These are phyloP conservation scores for Coemansia sp. DNA, from an alignment of 192 early-diverging fungal species.

Conservation along the genomic window DNA sequence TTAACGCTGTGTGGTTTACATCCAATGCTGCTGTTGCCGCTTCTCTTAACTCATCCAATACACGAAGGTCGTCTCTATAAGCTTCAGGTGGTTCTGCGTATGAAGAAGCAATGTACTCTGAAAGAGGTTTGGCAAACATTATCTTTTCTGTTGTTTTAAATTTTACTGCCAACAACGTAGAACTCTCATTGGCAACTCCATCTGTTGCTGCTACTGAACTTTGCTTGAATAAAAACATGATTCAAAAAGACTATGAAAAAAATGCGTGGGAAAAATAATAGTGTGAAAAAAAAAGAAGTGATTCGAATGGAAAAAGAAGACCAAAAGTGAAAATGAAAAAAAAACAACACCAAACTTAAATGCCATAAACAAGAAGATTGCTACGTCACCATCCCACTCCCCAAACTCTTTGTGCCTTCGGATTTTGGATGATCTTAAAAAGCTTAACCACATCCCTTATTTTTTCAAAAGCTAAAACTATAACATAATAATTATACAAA, in stretches of 20 bases:
- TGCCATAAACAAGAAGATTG: neutral
- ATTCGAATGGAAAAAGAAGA: constrained; percentile 1
- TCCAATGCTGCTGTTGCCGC: constrained; percentile 64
- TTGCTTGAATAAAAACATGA: constrained; percentile 41
- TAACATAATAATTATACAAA: neutral
- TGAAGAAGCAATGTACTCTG: constrained; percentile 71
- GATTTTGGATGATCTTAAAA: neutral
- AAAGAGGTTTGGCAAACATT: constrained; percentile 33
- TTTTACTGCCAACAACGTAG: constrained; percentile 31
- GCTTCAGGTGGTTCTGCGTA: constrained; percentile 85
- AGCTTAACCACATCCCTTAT: neutral
- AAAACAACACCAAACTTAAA: neutral
- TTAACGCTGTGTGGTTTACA: constrained; percentile 61
- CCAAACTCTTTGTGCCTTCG: neutral
- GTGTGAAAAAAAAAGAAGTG: neutral
- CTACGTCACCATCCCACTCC: neutral
- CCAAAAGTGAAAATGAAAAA: constrained; percentile 1
- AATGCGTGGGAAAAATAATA: neutral
- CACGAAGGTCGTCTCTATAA: constrained; percentile 83
- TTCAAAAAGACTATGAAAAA: neutral
- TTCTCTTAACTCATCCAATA: constrained; percentile 74
- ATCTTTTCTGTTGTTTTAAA: constrained; percentile 50
- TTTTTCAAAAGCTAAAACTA: neutral
- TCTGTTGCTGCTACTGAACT: constrained; percentile 15
- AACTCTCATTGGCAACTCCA: constrained; percentile 34